Conservation (phyloP, 2,329 filamentous ascomycete species). For the Ambrosiella xylebori region DNA sequence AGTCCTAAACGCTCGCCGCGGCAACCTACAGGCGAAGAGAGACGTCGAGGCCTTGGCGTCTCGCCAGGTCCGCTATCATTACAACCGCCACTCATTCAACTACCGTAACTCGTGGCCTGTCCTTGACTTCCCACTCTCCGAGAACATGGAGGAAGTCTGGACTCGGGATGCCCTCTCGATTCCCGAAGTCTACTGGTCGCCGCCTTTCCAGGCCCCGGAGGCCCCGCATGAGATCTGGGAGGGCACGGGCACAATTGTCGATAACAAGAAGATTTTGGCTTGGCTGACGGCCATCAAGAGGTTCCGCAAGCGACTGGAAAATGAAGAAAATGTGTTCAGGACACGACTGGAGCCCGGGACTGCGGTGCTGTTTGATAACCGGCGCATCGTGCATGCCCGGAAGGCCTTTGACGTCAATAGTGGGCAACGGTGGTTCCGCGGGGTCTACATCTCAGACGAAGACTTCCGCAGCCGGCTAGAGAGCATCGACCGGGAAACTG, state of each 20-base stretch:
- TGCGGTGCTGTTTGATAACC: conserved; percentile 86
- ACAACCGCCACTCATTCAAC: conserved; percentile 46
- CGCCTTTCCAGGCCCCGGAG: conserved; percentile 56
- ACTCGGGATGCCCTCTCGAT: conserved; percentile 9
- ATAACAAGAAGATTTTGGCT: conserved; percentile 24
- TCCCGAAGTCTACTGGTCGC: conserved; percentile 42
- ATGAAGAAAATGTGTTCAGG: conserved; percentile 43
- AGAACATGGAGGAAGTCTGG: too few species aligned
- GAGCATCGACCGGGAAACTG: conserved; percentile 7
- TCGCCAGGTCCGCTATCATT: conserved; percentile 44
- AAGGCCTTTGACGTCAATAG: conserved; percentile 50
- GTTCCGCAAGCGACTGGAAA: conserved; percentile 45
- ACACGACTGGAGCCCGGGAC: conserved; percentile 63
- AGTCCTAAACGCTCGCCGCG: conserved; percentile 3
- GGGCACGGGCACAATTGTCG: not conserved
- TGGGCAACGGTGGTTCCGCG: conserved; percentile 66
- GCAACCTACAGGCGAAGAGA: not conserved
- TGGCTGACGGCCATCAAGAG: conserved; percentile 24
- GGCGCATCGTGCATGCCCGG: conserved; percentile 69
- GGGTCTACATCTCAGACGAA: conserved; percentile 55
- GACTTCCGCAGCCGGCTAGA: conserved; percentile 23
- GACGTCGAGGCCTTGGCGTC: conserved; percentile 24
- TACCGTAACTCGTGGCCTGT: conserved; percentile 45
- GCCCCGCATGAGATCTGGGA: not conserved
- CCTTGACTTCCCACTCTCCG: conserved; percentile 21